phyloP scores from a whole-genome alignment of 2,329 filamentous ascomycete genomes.

The Scortechinia acanthostroma region DNA sequence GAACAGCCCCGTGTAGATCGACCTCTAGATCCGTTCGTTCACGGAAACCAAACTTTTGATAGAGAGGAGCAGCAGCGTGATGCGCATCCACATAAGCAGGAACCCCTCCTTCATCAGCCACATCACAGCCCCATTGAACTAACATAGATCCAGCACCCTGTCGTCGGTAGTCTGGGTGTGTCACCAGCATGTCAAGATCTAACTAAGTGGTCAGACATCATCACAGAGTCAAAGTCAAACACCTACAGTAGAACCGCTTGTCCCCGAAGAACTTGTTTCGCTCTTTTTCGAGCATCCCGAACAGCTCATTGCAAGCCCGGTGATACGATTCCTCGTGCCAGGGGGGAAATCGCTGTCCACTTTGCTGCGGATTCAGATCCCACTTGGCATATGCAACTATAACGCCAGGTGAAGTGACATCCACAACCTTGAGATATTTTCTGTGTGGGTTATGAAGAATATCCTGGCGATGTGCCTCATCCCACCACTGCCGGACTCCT shows the following conservation, averaged over 20 bases:
- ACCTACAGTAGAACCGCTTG: not conserved
- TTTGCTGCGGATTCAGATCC: constrained; percentile 7
- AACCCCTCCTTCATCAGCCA: not conserved
- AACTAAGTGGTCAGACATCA: not conserved
- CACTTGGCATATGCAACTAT: not conserved
- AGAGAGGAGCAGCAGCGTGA: not conserved
- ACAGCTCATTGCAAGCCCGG: constrained; percentile 9
- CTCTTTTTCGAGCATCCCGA: constrained; percentile 10
- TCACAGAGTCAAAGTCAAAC: not conserved
- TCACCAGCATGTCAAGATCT: not conserved
- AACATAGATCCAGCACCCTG: not conserved
- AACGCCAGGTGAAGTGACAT: not conserved
- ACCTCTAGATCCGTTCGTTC: too few relatives aligned
- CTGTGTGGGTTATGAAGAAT: not conserved
- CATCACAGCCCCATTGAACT: not conserved
- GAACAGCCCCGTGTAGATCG: not conserved
- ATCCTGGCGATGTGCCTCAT: not conserved
- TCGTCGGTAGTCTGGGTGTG: not conserved
- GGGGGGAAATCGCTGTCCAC: constrained; percentile 15
- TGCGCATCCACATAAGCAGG: not conserved
- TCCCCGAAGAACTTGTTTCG: constrained; percentile 13
- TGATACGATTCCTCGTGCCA: constrained; percentile 13
- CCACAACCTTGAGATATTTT: not conserved
- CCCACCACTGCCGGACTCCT: not conserved
- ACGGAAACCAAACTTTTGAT: not conserved